Conservation (phyloP, 352 stramenopile species). For the Lagenidium giganteum region DNA sequence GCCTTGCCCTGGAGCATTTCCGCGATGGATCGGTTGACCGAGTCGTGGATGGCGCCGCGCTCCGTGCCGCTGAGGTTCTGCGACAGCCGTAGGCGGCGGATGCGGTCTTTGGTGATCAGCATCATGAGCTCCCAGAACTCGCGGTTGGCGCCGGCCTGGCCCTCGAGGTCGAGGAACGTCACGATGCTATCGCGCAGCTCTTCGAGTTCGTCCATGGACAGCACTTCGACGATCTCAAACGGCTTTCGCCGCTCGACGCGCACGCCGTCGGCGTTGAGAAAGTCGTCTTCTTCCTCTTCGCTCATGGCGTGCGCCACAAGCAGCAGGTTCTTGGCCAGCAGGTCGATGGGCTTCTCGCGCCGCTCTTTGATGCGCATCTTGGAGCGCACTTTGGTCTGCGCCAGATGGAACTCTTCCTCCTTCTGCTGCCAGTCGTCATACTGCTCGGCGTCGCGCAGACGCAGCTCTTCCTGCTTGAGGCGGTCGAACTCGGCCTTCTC, state of each 20-base stretch:
- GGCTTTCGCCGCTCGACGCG: slow-evolving; percentile 80
- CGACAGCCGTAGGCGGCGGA: slow-evolving; percentile 43
- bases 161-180: slow-evolving; percentile 90
- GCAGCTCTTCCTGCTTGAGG: slow-evolving; percentile 91
- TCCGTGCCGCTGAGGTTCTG: slow-evolving; percentile 64
- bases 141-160: slow-evolving; percentile 40
- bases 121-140: slow-evolving; percentile 87
- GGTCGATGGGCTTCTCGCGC: slow-evolving; percentile 95
- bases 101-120: slow-evolving; percentile 74
- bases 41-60: slow-evolving; percentile 78
- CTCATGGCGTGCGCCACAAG: slow-evolving; percentile 80
- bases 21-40: slow-evolving; percentile 83
- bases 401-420: slow-evolving; percentile 97
- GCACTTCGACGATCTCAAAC: slow-evolving; percentile 64
- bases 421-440: slow-evolving; percentile 98
- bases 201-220: slow-evolving; percentile 75
- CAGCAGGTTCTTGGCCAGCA: slow-evolving; percentile 98
- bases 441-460: slow-evolving; percentile 94
- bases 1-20: slow-evolving; percentile 88
- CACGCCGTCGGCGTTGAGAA: slow-evolving; percentile 52
- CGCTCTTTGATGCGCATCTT: slow-evolving; percentile 85
- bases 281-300: slow-evolving; percentile 75
- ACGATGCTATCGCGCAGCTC: slow-evolving; percentile 87
- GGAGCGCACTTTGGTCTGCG: slow-evolving; percentile 90
- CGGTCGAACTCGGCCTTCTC: slow-evolving; percentile 96